phyloP scores from a whole-genome alignment of 306 rosid genomes.

The Alnus rubra region DNA sequence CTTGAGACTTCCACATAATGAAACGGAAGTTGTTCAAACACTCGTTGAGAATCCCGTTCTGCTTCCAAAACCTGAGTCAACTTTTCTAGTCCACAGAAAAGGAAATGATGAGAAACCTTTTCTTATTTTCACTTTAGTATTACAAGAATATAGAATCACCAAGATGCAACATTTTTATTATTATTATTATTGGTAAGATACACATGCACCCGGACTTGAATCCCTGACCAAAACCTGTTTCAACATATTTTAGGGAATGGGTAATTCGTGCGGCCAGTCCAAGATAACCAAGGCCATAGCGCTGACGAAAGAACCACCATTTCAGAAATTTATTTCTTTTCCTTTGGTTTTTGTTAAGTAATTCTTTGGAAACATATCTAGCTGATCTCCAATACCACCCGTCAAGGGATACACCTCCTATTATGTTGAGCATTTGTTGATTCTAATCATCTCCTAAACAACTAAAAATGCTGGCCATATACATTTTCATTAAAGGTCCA shows the following conservation, averaged over 20 bases:
- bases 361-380: too few species aligned
- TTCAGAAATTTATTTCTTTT: background rate
- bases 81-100: constrained; percentile 55
- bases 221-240: background rate
- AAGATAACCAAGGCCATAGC: background rate
- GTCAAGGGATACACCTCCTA: background rate
- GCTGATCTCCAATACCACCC: background rate
- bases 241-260: background rate
- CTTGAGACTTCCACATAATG: constrained; percentile 92
- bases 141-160: background rate
- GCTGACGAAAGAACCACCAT: background rate
- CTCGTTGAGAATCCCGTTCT: constrained; percentile 83
- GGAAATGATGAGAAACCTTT: constrained; percentile 20
- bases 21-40: constrained; percentile 83
- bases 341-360: background rate
- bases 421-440: background rate
- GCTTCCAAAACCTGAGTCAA: constrained; percentile 87
- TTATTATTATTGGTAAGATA: too few species aligned
- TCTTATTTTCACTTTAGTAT: background rate
- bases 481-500: background rate
- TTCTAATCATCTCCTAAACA: background rate
- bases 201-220: too few species aligned
- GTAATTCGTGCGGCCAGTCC: background rate
- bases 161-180: background rate
- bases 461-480: background rate